Evolutionary conservation across 495 filamentous ascomycete genomes (phyloP).

Genomic region (Evernia prunastri): DNA sequence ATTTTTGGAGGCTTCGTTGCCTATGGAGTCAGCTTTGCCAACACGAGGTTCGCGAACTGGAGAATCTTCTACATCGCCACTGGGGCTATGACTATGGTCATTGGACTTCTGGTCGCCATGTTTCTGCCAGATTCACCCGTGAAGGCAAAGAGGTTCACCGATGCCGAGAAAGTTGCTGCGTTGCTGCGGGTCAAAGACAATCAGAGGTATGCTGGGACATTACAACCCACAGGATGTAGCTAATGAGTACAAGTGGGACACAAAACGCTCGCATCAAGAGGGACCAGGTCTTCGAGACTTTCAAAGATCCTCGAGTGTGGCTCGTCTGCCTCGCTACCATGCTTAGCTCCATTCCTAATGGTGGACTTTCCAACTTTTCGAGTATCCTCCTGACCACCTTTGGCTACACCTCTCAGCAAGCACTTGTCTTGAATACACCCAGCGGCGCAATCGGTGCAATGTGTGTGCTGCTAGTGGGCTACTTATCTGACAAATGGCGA

Average conservation of each 20-base stretch:
- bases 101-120: constrained; percentile 43
- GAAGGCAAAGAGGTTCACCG: constrained; percentile 43
- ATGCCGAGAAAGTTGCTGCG: constrained; percentile 46
- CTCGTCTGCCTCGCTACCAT: constrained; percentile 41
- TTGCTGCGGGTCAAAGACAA: constrained; percentile 43
- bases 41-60: constrained; percentile 43
- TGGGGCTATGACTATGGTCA: constrained; percentile 46
- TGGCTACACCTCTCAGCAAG: constrained; percentile 32
- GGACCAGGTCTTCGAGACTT: constrained; percentile 36
- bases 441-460: constrained; percentile 30
- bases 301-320: constrained; percentile 38
- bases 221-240: not conserved
- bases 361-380: constrained; percentile 46
- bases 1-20: constrained; percentile 50
- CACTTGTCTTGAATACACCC: constrained; percentile 30
- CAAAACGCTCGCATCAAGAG: constrained; percentile 33
- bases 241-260: constrained; percentile 23
- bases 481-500: constrained; percentile 29
- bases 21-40: constrained; percentile 50
- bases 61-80: constrained; percentile 56
- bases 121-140: constrained; percentile 47
- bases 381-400: constrained; percentile 43
- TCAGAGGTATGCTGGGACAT: constrained; percentile 29
- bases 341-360: constrained; percentile 44
- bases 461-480: constrained; percentile 28